Evolutionary conservation across 345 rosid genomes (phyloP), one percentile per base, ranked within the genome.

Genomic region (Brassica carinata): DNA sequence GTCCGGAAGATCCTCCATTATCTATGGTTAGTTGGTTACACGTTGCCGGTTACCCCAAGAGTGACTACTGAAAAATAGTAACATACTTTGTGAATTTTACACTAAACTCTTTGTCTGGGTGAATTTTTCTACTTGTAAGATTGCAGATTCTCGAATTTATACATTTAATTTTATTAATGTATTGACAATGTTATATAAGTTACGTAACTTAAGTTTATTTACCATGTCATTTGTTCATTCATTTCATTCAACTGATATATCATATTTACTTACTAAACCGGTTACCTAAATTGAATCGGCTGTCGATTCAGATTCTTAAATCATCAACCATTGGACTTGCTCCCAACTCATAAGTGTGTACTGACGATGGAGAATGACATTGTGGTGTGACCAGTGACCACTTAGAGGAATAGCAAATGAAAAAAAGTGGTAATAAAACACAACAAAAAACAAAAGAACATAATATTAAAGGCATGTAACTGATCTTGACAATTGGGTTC

Each of bases 401-500:
- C 19, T 40, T 17, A 36, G 7, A 45, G 61, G 61, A 58, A 13
- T n/a, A 5, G 58, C 18, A 51, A 51, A 51, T 51, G 5, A 55
- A 55, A 19, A 19, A 27, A 18, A 45, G 18, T 19, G 31, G 64
- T 59, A 26, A 13, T 36, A 10, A 15, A 38, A 75, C 27, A 26
- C 55, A 73, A 55, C 40, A 11, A 61, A 26, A 23, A 23, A 15
- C 13, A 36, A 67, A 30, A 64, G 15, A 31, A 58, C 29, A 27
- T 51, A 57, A n/a, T 13, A 33, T 36, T 36, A 36, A 76, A 67
- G 73, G 26, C 73, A 67, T 8, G 58, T 14, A 51, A 26, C 58
- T 27, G 51, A 51, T 58, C 11, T 30, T 26, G 5, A 23, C 9
- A 55, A 64, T 53, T 71, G 58, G 59, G 82, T 65, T 78, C 72